phyloP scores from a whole-genome alignment of 208 protist genomes.

The Wallacemonas sp. region DNA sequence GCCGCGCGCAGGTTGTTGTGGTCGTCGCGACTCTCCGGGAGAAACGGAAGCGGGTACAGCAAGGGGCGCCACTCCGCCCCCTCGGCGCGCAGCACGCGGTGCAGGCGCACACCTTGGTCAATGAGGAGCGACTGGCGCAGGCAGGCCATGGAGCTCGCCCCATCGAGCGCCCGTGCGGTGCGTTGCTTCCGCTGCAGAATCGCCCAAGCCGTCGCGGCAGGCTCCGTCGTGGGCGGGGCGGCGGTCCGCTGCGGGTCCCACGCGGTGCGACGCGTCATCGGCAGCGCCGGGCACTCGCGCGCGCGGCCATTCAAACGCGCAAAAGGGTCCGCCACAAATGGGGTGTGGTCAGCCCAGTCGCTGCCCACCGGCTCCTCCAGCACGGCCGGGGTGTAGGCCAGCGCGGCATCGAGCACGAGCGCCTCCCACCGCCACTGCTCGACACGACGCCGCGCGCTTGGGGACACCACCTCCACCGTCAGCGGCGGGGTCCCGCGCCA shows the following conservation, averaged over 20 bases:
- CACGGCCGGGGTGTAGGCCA: conserved; percentile 1
- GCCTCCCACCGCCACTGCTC: conserved; percentile 35
- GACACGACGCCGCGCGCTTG: conserved; percentile 28
- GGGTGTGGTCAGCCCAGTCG: not conserved
- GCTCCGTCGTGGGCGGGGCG: not conserved
- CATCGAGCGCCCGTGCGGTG: conserved; percentile 16
- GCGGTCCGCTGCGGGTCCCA: conserved; percentile 13
- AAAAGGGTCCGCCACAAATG: conserved; percentile 26
- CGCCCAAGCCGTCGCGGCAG: not conserved
- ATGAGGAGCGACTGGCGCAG: conserved; percentile 43
- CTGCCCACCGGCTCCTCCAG: not conserved
- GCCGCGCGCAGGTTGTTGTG: not conserved
- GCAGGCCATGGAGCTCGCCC: conserved; percentile 25
- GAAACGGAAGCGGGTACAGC: conserved; percentile 7
- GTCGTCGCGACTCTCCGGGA: not conserved
- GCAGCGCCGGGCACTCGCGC: conserved; percentile 30
- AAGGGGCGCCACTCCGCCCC: conserved; percentile 8
- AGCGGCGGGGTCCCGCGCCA: conserved; percentile 19
- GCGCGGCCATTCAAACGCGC: conserved; percentile 30
- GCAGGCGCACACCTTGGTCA: conserved; percentile 13
- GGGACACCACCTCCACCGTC: conserved; percentile 26
- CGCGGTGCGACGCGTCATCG: conserved; percentile 25
- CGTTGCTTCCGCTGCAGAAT: conserved; percentile 2
- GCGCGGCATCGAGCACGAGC: conserved; percentile 16
- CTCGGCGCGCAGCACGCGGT: conserved; percentile 14